Base-by-base conservation (phyloP, 495 filamentous ascomycete genomes). In the Glonium stellatum region DNA sequence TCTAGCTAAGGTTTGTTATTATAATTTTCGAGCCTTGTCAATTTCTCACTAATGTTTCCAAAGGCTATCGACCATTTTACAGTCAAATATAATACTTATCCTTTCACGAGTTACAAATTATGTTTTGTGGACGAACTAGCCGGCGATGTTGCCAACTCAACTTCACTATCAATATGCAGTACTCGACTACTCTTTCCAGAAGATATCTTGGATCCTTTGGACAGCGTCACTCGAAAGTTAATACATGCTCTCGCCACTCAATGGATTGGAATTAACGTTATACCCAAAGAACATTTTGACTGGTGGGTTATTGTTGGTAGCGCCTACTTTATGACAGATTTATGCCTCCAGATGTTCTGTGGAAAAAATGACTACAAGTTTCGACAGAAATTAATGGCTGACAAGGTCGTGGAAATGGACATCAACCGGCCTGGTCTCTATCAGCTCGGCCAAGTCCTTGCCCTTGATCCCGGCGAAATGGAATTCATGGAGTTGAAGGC, bases 311-410 rank as follows among this genome's bases (percentile, higher is more conserved):
- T 91, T 10, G 82, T 92, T 62, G 95, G 93, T 3, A 86, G 95
- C 52, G 86, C 91, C 21, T 92, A 88, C 79, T 97, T 88, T 73
- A 92, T 97, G 76, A 89, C 95, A 8, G 91, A 93, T 61, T 80
- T 87, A 1, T 97, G 92, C 72, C 87, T 97, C 84, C 88, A 82
- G 64, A 84, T 79, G 56, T 77, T 99, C 13, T 92, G 87, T 70
- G 93, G 93, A 1, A 95, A 92, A 63, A 99, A 99, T 68, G 90
- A 95, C 68, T 92, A 93, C 65, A 79, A 88, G 19, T 97, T 89
- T 68, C 87, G 89, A n/a, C 82, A 93, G 61, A 99, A 99, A 75
- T 79, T 82, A 31, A 83, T 87, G 70, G 79, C 88, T 10, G 95
- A 99, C 69, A 79, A 78, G 64, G 81, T 96, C 15, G 86, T 90